phyloP scores from a whole-genome alignment of 1,284 basidiomycete species.

The Naganishia cerealis region DNA sequence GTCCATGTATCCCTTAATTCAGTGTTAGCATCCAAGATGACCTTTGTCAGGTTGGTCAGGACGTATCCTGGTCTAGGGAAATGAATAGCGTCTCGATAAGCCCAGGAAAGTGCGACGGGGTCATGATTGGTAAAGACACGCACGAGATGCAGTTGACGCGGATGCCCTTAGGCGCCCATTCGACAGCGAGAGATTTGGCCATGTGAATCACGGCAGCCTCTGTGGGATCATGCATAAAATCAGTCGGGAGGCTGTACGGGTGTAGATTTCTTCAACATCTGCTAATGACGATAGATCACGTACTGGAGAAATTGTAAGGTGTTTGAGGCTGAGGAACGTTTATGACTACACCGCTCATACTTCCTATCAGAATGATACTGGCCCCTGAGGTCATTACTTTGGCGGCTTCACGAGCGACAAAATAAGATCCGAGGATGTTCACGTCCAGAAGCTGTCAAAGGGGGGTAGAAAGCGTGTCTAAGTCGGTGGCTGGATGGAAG shows the following conservation, averaged over 20 bases:
- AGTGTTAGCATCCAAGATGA: constrained; percentile 69
- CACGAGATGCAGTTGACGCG: constrained; percentile 56
- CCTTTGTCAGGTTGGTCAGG: constrained; percentile 80
- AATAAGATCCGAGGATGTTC: constrained; percentile 86
- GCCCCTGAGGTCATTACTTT: constrained; percentile 64
- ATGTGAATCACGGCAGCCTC: constrained; percentile 57
- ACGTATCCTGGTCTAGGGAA: constrained; percentile 76
- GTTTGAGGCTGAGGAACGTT: constrained; percentile 88
- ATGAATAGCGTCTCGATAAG: constrained; percentile 10
- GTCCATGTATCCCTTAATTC: constrained; percentile 82
- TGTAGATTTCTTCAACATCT: background rate
- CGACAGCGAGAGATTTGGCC: constrained; percentile 59
- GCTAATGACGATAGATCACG: constrained; percentile 24
- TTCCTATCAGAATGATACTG: constrained; percentile 81
- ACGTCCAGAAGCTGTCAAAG: constrained; percentile 69
- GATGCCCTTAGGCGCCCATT: constrained; percentile 59
- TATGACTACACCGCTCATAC: constrained; percentile 84
- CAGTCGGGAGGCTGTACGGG: background rate
- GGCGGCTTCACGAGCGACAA: constrained; percentile 89
- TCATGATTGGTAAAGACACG: background rate
- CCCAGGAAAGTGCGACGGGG: constrained; percentile 16
- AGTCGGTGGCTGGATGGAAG: background rate
- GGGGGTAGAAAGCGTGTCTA: constrained; percentile 37
- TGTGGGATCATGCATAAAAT: constrained; percentile 31
- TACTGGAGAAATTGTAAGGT: constrained; percentile 89